Evolutionary conservation across 192 early-diverging fungal species (phyloP).

Genomic region (Bifiguratus adelaidae): DNA sequence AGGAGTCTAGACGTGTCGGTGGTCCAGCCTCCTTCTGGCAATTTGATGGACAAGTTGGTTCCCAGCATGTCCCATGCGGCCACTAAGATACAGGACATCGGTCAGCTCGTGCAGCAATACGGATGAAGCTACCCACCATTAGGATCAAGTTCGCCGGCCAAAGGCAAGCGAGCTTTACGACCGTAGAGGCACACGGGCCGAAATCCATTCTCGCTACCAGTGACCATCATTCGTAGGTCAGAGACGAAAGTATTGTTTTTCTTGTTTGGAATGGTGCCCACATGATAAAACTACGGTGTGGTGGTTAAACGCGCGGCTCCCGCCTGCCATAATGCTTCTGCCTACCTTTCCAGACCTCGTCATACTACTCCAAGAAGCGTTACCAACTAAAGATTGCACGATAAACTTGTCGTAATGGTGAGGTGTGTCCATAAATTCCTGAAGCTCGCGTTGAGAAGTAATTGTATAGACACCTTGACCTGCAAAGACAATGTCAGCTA

Average conservation of each 20-base stretch:
- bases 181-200: constrained; percentile 77
- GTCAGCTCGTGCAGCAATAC: not conserved
- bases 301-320: no score
- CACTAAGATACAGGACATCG: constrained; percentile 13
- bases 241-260: constrained; percentile 78
- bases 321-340: no score
- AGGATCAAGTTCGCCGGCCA: constrained; percentile 39
- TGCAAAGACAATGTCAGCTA: constrained; percentile 3
- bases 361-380: constrained; percentile 70
- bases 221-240: constrained; percentile 82
- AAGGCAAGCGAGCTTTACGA: constrained; percentile 60
- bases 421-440: constrained; percentile 59
- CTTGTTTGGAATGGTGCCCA: constrained; percentile 86
- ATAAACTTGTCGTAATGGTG: constrained; percentile 90
- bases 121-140: constrained; percentile 20
- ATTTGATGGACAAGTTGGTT: constrained; percentile 76
- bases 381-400: constrained; percentile 81
- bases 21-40: constrained; percentile 63
- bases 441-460: constrained; percentile 61
- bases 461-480: constrained; percentile 88
- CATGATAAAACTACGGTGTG: constrained; percentile 86
- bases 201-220: constrained; percentile 63
- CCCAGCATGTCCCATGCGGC: constrained; percentile 89
- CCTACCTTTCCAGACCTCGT: constrained; percentile 66
- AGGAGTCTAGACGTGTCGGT: constrained; percentile 73